Evolutionary conservation across 2,329 filamentous ascomycete species (phyloP).

Genomic region (Monilinia aucupariae): DNA sequence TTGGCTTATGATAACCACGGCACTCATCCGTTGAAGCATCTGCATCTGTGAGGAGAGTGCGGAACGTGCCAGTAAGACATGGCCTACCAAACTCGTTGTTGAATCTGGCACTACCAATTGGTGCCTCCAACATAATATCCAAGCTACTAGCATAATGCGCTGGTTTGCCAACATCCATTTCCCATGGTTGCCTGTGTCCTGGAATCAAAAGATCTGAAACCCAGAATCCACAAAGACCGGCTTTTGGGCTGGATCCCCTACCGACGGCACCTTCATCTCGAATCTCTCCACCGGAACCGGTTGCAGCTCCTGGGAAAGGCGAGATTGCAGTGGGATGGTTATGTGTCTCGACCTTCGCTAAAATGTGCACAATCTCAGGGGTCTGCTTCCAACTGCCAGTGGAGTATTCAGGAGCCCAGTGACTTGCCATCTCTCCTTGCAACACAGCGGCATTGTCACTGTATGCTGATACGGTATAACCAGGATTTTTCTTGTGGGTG

Average conservation of each 20-base stretch:
- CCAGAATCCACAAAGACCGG: slow-evolving; percentile 86
- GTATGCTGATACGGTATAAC: slow-evolving; percentile 89
- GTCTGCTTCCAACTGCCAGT: slow-evolving; percentile 84
- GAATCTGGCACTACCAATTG: slow-evolving; percentile 89
- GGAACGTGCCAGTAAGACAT: slow-evolving; percentile 82
- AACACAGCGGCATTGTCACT: slow-evolving; percentile 97
- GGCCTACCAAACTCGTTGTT: slow-evolving; percentile 98
- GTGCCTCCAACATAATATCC: slow-evolving; percentile 96
- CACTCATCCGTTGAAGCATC: slow-evolving; percentile 50
- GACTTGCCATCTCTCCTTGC: slow-evolving; percentile 63
- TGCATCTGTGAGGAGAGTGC: slow-evolving; percentile 73
- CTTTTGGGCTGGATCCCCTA: slow-evolving; percentile 86
- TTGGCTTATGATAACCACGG: slow-evolving; percentile 94
- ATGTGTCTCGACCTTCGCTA: slow-evolving; percentile 96
- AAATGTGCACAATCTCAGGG: slow-evolving; percentile 79
- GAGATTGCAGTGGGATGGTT: slow-evolving; percentile 97
- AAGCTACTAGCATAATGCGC: slow-evolving; percentile 88
- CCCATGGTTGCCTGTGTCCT: slow-evolving; percentile 78
- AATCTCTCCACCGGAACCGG: slow-evolving; percentile 92
- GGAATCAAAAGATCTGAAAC: slow-evolving; percentile 93
- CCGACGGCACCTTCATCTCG: slow-evolving; percentile 93
- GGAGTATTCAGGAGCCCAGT: slow-evolving; percentile 82
- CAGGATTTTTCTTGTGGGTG: slow-evolving; percentile 77
- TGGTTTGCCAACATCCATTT: slow-evolving; percentile 82
- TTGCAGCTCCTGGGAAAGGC: slow-evolving; percentile 86